phyloP scores from a whole-genome alignment of 1,139 yeast species.

The Blastobotrys apis region DNA sequence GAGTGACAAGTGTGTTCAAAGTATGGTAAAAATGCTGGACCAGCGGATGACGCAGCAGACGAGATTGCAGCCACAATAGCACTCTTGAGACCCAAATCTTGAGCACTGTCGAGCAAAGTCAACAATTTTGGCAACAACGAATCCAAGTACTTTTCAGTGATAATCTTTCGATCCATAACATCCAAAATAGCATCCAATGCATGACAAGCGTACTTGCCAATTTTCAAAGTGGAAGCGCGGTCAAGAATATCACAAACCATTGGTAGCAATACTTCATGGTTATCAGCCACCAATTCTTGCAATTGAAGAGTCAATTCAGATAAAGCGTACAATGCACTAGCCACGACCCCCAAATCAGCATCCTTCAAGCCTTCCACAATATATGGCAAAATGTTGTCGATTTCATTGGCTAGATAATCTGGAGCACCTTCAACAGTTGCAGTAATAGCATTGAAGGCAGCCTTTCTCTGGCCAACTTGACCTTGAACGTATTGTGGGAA shows the following conservation, averaged over 20 bases:
- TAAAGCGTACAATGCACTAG: conserved; percentile 81
- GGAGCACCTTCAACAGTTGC: conserved; percentile 92
- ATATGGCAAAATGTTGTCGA: conserved; percentile 67
- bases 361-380: conserved; percentile 76
- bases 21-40: conserved; percentile 80
- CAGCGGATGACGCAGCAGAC: conserved; percentile 93
- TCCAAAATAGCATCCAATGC: conserved; percentile 92
- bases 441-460: conserved; percentile 77
- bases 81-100: conserved; percentile 67
- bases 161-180: conserved; percentile 81
- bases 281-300: conserved; percentile 77
- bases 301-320: conserved; percentile 76
- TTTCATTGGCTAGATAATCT: conserved; percentile 75
- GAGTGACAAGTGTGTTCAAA: conserved; percentile 75
- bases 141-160: conserved; percentile 70
- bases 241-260: conserved; percentile 84
- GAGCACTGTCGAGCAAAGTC: conserved; percentile 64
- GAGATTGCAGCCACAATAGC: conserved; percentile 96
- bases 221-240: conserved; percentile 73
- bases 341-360: conserved; percentile 68
- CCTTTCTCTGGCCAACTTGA: conserved; percentile 74
- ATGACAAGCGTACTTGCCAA: conserved; percentile 85
- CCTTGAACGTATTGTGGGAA: conserved; percentile 62
- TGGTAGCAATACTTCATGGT: conserved; percentile 79
- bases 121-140: conserved; percentile 88